Evolutionary conservation across 495 filamentous ascomycete species (phyloP).

Genomic region (Annulohypoxylon bovei): DNA sequence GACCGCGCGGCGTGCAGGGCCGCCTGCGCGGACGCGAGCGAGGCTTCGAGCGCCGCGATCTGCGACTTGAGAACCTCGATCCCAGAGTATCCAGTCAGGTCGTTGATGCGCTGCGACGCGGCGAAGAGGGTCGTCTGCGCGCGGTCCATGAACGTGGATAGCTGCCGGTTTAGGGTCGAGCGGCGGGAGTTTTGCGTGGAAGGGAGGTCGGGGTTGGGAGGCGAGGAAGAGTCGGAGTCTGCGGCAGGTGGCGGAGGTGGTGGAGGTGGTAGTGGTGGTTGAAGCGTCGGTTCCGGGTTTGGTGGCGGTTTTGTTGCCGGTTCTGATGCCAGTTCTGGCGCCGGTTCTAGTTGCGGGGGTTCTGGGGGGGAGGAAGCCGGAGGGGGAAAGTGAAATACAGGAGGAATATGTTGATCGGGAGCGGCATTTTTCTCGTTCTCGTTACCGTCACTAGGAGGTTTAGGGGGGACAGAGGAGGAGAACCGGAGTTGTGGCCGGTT

Average conservation of each 20-base stretch:
- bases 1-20: slow-evolving; percentile 76
- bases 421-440: neutral
- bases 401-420: neutral
- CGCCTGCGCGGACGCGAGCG: slow-evolving; percentile 69
- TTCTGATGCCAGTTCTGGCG: slow-evolving; percentile 9
- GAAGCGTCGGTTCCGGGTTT: neutral
- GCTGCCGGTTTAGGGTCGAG: slow-evolving; percentile 75
- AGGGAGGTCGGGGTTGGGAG: slow-evolving; percentile 65
- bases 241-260: slow-evolving; percentile 12
- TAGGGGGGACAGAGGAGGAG: slow-evolving; percentile 32
- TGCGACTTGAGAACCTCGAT: slow-evolving; percentile 86
- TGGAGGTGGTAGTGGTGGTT: slow-evolving; percentile 6
- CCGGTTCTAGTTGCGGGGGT: neutral
- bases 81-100: slow-evolving; percentile 90
- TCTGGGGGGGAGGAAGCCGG: slow-evolving; percentile 2
- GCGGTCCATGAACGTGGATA: slow-evolving; percentile 85
- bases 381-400: neutral
- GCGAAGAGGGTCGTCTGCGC: slow-evolving; percentile 84
- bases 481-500: slow-evolving; percentile 33
- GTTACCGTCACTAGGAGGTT: slow-evolving; percentile 10
- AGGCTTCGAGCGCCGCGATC: slow-evolving; percentile 75
- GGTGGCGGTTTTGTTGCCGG: neutral
- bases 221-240: neutral
- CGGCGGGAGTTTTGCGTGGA: slow-evolving; percentile 79
- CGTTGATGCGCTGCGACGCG: slow-evolving; percentile 88